phyloP scores from a whole-genome alignment of 345 rosid species.

The Eucalyptus erythrocorys region DNA sequence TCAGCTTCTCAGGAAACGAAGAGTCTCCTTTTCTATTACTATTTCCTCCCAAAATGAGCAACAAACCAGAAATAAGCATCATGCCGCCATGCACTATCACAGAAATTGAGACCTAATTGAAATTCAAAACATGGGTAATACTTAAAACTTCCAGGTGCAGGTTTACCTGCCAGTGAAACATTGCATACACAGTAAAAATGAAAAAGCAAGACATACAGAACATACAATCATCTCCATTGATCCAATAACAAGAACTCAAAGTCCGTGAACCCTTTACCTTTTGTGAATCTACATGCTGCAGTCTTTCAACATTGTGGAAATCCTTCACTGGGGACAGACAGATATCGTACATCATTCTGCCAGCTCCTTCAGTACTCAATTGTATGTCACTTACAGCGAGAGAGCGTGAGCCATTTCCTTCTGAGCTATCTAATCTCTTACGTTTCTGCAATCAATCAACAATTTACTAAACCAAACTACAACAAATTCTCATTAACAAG shows the following conservation, averaged over 20 bases:
- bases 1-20: neutral
- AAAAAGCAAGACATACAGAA: neutral
- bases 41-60: neutral
- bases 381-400: constrained; percentile 34
- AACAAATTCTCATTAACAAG: neutral
- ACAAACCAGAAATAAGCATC: neutral
- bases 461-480: neutral
- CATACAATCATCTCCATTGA: neutral
- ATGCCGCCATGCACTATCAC: neutral
- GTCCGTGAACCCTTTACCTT: constrained; percentile 30
- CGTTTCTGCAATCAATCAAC: constrained; percentile 14
- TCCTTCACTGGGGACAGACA: constrained; percentile 57
- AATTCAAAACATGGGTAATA: neutral
- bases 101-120: neutral
- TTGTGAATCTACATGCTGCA: constrained; percentile 29
- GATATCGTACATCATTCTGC: constrained; percentile 32
- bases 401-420: constrained; percentile 14
- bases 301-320: constrained; percentile 72
- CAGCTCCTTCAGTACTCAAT: constrained; percentile 28
- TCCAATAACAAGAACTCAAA: neutral
- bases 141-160: neutral
- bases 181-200: neutral
- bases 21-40: neutral
- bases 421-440: constrained; percentile 14
- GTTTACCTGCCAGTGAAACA: neutral